phyloP scores from a whole-genome alignment of 345 rosid genomes.

The Noccaea caerulescens region DNA sequence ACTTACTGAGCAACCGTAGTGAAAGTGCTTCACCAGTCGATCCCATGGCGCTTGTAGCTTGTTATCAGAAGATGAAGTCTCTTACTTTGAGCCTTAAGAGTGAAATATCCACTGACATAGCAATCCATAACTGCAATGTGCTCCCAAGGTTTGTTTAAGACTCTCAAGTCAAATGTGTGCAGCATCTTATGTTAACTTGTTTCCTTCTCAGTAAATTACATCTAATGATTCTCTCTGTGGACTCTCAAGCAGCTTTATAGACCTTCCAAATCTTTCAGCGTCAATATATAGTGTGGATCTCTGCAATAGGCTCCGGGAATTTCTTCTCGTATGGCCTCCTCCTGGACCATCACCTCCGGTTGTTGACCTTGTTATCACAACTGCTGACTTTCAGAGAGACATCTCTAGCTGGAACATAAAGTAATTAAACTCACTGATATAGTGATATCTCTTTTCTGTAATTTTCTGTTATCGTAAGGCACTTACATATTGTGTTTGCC shows the following conservation, averaged over 20 bases:
- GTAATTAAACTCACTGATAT: slow-evolving; percentile 41
- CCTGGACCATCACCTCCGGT: slow-evolving; percentile 84
- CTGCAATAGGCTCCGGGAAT: slow-evolving; percentile 75
- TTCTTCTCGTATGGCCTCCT: slow-evolving; percentile 87
- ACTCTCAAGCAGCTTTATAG: slow-evolving; percentile 74
- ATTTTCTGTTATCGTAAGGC: slow-evolving; percentile 9
- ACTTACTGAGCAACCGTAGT: slow-evolving; percentile 57
- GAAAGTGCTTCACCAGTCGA: slow-evolving; percentile 55
- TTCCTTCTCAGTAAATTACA: neutral
- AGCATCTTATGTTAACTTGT: neutral
- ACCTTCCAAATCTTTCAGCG: slow-evolving; percentile 85
- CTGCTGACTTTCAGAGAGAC: slow-evolving; percentile 93
- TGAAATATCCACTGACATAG: slow-evolving; percentile 83
- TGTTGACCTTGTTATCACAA: slow-evolving; percentile 82
- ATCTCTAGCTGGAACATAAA: slow-evolving; percentile 75
- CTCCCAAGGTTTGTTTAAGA: slow-evolving; percentile 72
- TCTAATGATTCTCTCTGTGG: slow-evolving; percentile 29
- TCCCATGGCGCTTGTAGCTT: slow-evolving; percentile 53
- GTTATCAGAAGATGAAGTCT: slow-evolving; percentile 84
- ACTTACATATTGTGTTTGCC: slow-evolving; percentile 33
- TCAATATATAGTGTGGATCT: slow-evolving; percentile 87
- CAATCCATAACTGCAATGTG: slow-evolving; percentile 73
- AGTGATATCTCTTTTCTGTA: neutral
- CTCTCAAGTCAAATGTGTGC: slow-evolving; percentile 9
- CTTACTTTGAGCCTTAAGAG: slow-evolving; percentile 66